These are phyloP conservation scores for Cutaneotrichosporon sp. DNA, from an alignment of 1,284 basidiomycete species.

Conservation along the genomic window DNA sequence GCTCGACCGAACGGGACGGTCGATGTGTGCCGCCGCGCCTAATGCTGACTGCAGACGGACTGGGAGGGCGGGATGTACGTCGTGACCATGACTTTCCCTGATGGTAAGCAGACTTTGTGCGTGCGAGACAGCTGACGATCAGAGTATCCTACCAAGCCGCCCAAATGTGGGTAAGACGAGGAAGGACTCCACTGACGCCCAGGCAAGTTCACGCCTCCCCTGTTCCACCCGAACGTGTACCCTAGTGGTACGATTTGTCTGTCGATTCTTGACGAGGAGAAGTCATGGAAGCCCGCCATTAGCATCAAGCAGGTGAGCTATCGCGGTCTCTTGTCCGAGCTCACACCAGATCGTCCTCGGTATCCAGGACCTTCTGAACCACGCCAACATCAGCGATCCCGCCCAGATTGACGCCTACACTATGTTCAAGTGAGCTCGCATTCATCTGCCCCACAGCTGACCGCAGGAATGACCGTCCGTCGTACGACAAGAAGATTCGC, in stretches of 20 bases:
- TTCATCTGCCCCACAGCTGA: not conserved
- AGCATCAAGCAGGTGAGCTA: constrained; percentile 88
- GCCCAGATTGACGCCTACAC: constrained; percentile 96
- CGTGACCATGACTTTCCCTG: constrained; percentile 87
- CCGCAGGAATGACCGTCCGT: constrained; percentile 75
- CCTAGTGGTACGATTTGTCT: constrained; percentile 98
- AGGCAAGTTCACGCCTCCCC: constrained; percentile 95
- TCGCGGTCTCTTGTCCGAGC: not conserved
- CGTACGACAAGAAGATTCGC: constrained; percentile 78
- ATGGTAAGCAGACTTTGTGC: constrained; percentile 57
- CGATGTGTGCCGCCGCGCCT: too few relatives aligned
- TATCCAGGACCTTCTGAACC: constrained; percentile 87
- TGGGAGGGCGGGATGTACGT: constrained; percentile 97
- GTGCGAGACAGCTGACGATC: not conserved
- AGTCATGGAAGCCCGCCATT: constrained; percentile 97
- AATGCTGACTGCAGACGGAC: constrained; percentile 66
- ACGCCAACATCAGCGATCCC: constrained; percentile 91
- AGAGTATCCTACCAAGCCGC: constrained; percentile 49
- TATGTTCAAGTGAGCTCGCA: constrained; percentile 78
- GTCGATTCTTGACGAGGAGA: constrained; percentile 97
- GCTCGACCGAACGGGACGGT: not conserved
- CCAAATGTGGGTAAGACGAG: constrained; percentile 38
- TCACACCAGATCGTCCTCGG: constrained; percentile 77
- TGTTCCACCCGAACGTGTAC: constrained; percentile 99
- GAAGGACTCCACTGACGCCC: constrained; percentile 12